Evolutionary conservation across 768 basidiomycete species (phyloP).

Genomic region (Melanogaster broomeanus): DNA sequence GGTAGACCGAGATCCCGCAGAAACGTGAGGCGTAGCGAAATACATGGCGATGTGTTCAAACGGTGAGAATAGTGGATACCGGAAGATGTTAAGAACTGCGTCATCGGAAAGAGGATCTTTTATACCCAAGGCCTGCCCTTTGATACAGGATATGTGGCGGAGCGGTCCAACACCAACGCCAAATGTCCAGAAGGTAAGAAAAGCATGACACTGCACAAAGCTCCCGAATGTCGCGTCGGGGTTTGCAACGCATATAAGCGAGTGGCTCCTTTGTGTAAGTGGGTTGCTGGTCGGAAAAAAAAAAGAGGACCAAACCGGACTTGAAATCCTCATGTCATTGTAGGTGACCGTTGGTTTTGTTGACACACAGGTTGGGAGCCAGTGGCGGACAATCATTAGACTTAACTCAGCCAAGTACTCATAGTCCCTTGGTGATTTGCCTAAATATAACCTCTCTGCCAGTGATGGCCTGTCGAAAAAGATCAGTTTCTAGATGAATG

Average conservation of each 20-base stretch:
- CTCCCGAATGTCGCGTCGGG: neutral
- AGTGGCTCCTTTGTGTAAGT: neutral
- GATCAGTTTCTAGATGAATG: too few relatives aligned
- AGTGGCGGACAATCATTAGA: neutral
- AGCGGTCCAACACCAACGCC: neutral
- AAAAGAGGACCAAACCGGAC: neutral
- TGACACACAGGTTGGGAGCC: neutral
- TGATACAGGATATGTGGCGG: neutral
- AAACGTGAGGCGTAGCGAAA: neutral
- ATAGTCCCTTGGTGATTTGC: too few relatives aligned
- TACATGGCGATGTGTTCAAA: neutral
- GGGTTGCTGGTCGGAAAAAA: neutral
- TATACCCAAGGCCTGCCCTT: neutral
- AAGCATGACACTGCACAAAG: neutral
- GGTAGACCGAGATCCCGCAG: neutral
- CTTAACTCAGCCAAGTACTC: neutral
- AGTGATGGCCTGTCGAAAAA: too few relatives aligned
- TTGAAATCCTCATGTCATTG: neutral
- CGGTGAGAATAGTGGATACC: neutral
- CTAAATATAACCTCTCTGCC: too few relatives aligned
- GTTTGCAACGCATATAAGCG: neutral
- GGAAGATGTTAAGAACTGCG: neutral
- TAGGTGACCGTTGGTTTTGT: neutral
- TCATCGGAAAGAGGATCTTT: neutral
- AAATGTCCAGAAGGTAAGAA: neutral